Base-by-base conservation (phyloP, 1,139 yeast species). In the Protomyces gravidus region DNA sequence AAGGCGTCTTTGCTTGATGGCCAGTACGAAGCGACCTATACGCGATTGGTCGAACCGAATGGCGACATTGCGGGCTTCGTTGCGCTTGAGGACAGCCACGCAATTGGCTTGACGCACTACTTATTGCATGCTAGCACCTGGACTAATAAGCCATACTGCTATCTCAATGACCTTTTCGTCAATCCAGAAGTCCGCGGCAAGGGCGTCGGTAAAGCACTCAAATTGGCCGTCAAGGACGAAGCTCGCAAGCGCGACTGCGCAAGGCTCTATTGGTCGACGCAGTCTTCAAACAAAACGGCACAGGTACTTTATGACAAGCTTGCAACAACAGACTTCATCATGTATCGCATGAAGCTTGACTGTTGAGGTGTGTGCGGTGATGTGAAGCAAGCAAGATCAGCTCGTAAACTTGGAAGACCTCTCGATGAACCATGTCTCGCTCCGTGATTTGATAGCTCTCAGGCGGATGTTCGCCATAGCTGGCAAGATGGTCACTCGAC, bases 81-180 rank as follows among this genome's bases (percentile, higher is more conserved):
- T n/a, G 42, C 36, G 3, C 33, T 42, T 1, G 51, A 46, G 15
- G 40, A 45, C 13, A 46, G 51, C 17, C 25, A 9, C 3, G 51
- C 28, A 11, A 27, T 40, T 11, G 67, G 67, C 2, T 55, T 65
- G 45, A 65, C 67, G n/a, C 62, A 64, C 33, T 65, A 64, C 55
- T 62, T 65, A 42, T 64, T 59, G 48, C 65, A 65, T 53, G 63
- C 63, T 36, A 61, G 64, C 45, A 60, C 64, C 5, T 64, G 66
- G 65, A 63, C 62, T 27, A 65, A 64, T 11, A 62, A 55, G 47
- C 63, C 63, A n/a, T 61, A 63, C 7, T 62, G 64, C 11, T 64
- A 61, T 46, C 61, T 64, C 42, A 66, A 64, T 50, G 67, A 65
- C 19, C 47, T 65, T n/a, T 65, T 62, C 50, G 66, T 65, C 28